Conservation (phyloP, 1,139 yeast genomes). For the Geotrichum aggregatum region DNA sequence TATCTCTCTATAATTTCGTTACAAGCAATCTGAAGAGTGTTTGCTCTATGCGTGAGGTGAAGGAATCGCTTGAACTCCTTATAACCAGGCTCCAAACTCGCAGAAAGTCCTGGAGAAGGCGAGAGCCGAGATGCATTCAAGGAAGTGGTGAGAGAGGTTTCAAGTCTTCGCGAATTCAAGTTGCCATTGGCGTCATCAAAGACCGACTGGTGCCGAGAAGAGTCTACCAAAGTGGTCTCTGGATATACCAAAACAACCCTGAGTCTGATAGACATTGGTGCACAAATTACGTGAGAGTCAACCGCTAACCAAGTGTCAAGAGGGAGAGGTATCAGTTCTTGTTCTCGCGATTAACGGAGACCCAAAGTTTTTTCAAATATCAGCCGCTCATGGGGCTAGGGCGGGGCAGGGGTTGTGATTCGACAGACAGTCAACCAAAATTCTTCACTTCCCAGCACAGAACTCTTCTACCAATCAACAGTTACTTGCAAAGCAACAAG, state of each 20-base stretch:
- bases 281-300: background rate
- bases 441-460: background rate
- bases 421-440: background rate
- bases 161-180: slow-evolving; percentile 4
- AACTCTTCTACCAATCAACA: slow-evolving; percentile 2
- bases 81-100: background rate
- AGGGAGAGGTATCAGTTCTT: background rate
- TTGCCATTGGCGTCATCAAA: slow-evolving; percentile 5
- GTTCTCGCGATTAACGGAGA: background rate
- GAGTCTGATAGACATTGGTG: slow-evolving; percentile 14
- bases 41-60: slow-evolving; percentile 52
- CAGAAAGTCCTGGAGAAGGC: slow-evolving; percentile 3
- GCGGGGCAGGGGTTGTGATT: background rate
- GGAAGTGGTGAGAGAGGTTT: slow-evolving; percentile 5
- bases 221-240: slow-evolving; percentile 1
- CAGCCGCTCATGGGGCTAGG: slow-evolving; percentile 7
- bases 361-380: slow-evolving; percentile 1
- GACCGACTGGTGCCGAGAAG: background rate
- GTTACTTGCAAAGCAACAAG: background rate
- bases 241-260: slow-evolving; percentile 17
- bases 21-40: slow-evolving; percentile 47
- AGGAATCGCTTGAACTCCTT: slow-evolving; percentile 42
- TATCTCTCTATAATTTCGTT: slow-evolving; percentile 51
- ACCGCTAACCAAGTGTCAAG: background rate
- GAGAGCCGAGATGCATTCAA: background rate